Percentiles rank a stretch among this genome's conserved stretches.
These are phyloP conservation scores for Lasiosphaeria ovina DNA, from an alignment of 495 filamentous ascomycete genomes.

Conservation along the genomic window DNA sequence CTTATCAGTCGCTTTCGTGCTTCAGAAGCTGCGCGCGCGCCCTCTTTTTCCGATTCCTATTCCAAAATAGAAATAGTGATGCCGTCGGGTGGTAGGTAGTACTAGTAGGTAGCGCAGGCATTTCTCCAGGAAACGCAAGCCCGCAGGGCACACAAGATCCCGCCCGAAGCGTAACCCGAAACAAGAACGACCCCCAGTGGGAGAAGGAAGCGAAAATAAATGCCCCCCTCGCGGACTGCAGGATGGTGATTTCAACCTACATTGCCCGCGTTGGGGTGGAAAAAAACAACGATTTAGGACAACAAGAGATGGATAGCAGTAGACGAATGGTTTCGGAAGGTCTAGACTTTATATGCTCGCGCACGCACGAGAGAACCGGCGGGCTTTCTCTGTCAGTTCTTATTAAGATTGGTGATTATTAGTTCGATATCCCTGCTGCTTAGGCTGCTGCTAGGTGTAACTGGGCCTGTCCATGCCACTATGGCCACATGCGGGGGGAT, in stretches of 20 bases:
- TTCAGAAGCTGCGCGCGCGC: too few relatives aligned
- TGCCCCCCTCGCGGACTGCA: too few relatives aligned
- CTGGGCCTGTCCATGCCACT: not conserved
- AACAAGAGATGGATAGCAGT: too few relatives aligned
- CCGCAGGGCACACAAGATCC: not conserved
- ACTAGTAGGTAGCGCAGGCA: not conserved
- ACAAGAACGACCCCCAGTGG: not conserved
- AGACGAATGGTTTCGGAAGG: not conserved
- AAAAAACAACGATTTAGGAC: too few relatives aligned
- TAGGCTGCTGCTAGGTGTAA: conserved; percentile 5
- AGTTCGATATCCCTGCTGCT: conserved; percentile 18
- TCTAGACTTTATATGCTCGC: conserved; percentile 1
- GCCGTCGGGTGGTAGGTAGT: not conserved
- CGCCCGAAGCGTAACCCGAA: not conserved
- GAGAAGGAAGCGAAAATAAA: not conserved
- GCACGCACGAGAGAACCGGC: not conserved
- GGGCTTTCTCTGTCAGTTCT: conserved; percentile 15
- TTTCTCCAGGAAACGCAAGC: not conserved
- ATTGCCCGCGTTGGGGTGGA: too few relatives aligned
- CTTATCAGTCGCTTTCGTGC: too few relatives aligned
- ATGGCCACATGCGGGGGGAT: not conserved
- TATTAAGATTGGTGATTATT: conserved; percentile 14
- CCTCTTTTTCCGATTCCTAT: not conserved
- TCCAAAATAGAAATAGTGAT: not conserved
- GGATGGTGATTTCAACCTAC: too few relatives aligned